Evolutionary conservation across 768 basidiomycete species (phyloP).

Genomic region (Leccinum sublutescens): DNA sequence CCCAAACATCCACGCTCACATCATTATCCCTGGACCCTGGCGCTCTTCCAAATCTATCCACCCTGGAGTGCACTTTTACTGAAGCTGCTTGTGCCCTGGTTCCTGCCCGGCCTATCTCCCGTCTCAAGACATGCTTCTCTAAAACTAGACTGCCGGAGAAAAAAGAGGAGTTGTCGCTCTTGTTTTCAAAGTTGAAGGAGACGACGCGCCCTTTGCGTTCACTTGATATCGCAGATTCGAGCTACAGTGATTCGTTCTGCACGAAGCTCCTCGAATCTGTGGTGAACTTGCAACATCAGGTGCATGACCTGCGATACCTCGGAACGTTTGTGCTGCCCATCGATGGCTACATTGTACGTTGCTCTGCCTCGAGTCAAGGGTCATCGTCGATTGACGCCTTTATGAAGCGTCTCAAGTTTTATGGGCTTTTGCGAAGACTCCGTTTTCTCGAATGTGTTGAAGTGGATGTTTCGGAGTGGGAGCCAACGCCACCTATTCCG

Average conservation of each 20-base stretch:
- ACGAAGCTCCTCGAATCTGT: constrained; percentile 50
- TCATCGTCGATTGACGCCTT: constrained; percentile 2
- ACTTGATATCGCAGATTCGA: constrained; percentile 62
- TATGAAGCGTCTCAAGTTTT: constrained; percentile 57
- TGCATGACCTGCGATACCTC: constrained; percentile 50
- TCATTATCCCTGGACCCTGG: constrained; percentile 22
- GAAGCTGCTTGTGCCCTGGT: constrained; percentile 59
- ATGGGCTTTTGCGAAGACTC: constrained; percentile 56
- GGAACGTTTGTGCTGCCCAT: constrained; percentile 66
- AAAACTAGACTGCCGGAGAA: constrained; percentile 47
- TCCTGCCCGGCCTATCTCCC: constrained; percentile 57
- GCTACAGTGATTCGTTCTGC: constrained; percentile 53
- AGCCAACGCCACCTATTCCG: constrained; percentile 50
- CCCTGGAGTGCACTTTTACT: constrained; percentile 64
- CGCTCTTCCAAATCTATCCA: constrained; percentile 49
- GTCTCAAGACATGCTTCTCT: constrained; percentile 70
- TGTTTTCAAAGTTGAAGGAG: constrained; percentile 46
- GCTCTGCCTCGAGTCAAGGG: constrained; percentile 15
- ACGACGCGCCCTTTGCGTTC: constrained; percentile 47
- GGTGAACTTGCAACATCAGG: constrained; percentile 34
- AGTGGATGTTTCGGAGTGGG: constrained; percentile 65
- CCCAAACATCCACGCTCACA: constrained; percentile 14
- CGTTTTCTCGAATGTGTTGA: constrained; percentile 53
- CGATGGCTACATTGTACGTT: constrained; percentile 32
- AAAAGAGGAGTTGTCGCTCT: constrained; percentile 46